Evolutionary conservation across 345 rosid genomes (phyloP), one percentile per base, ranked within the genome.

Genomic region (Eucalyptus paniculata): DNA sequence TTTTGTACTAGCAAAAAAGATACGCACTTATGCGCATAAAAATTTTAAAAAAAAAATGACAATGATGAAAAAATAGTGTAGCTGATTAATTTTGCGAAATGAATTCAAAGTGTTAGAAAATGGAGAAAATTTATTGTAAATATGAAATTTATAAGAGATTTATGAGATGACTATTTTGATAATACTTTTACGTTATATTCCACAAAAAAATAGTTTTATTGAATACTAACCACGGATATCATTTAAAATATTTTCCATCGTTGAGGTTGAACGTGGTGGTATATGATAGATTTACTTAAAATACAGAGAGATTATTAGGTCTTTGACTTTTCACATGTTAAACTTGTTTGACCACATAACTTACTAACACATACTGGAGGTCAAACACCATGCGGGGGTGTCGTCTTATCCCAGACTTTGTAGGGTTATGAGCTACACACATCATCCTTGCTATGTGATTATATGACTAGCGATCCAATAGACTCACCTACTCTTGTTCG

Each of bases 1-100:
- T 60, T 60, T 60, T 60, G 67, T 60, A 28, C 32, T 60, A 60
- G 65, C 67, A 60, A 26, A 60, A 60, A 60, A 60, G 67, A 60
- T 30, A 60, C 7, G n/a, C 67, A 28, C n/a, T 28, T 28, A 60
- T 60, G 16, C 32, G 67, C 67, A 23, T 60, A 6, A 12, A 60
- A 5, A 0, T 23, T 23, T n/a, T 2, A 12, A 21, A 54, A 53
- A 21, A 53, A 19, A 56, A 56, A 9, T 24, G 0, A 56, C 6
- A 9, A 21, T 9, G 60, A 21, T 9, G 60, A 54, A 56, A 56
- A 60, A 60, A n/a, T 34, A 67, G 40, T 16, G 77, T 60, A 60
- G 1, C 18, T 65, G 40, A 65, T n/a, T n/a, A 0, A 65, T 32
- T 67, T 60, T 60, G 32, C 8, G 1, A 60, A 32, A 67, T 67